Evolutionary conservation across 1,284 basidiomycete genomes (phyloP), one percentile per base, ranked within the genome.

Genomic region (Schizopora paradoxa): DNA sequence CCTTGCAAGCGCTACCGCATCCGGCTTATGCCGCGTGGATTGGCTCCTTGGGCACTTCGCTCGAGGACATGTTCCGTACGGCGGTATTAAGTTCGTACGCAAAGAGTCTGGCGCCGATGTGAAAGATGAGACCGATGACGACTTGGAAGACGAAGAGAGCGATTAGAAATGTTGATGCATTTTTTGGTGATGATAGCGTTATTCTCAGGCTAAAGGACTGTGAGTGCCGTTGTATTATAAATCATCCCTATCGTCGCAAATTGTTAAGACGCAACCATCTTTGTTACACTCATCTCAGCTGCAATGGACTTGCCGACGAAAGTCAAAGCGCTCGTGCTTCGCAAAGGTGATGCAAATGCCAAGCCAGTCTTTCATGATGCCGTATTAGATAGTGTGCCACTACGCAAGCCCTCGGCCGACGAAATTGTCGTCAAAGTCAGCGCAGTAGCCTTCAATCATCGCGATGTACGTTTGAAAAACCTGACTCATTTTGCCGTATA

Each of bases 11-110:
- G 85, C 80, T 0, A 89, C 83, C 3, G 88, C 78, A 2, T 80
- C 80, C n/a, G 92, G 93, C 1, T 63, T 96, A 13, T 91, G 87
- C 56, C 69, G 93, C 37, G 72, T 97, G 4, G 92, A 96, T 58
- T 77, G 78, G 57, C 55, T 92, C 14, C 64, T 72, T 56, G 89
- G 89, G 10, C 64, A 77, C 50, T 89, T 79, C 74, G 66, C 76
- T 42, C 19, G 37, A 40, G 78, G 75, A 34, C 72, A 68, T 53
- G 61, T 79, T 8, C 83, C 84, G 3, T 88, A 86, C 63, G 68
- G 69, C 25, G 69, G 73, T 33, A 60, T 77, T 14, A 62, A 69
- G 45, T 64, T 61, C 4, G 71, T 75, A 51, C 62, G 74, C 23
- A 41, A 43, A 11, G 53, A 54, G 25, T n/a, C n/a, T 52, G 51